Percentiles rank a stretch among this genome's conserved stretches.
Evolutionary conservation across 2,329 filamentous ascomycete genomes (phyloP).

Genomic region (Stachybotrys echinatus): DNA sequence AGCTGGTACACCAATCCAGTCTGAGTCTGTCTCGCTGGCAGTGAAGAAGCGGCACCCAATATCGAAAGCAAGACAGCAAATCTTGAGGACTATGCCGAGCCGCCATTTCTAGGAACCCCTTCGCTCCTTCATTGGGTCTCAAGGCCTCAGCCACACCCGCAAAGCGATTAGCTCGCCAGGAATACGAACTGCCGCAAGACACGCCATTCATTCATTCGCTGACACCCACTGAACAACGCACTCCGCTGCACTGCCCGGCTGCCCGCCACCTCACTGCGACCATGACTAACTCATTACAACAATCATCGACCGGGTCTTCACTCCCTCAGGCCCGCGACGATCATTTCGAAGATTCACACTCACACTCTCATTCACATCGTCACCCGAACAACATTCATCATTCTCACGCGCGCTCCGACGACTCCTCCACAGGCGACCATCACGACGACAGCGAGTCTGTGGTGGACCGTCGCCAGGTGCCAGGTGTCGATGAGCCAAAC

Average conservation of each 20-base stretch:
- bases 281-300: constrained; percentile 25
- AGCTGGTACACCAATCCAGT: no score
- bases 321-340: constrained; percentile 28
- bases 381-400: constrained; percentile 6
- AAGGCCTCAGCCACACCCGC: not conserved
- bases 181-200: constrained; percentile 3
- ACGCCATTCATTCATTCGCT: not conserved
- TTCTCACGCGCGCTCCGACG: constrained; percentile 11
- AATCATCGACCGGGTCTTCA: constrained; percentile 25
- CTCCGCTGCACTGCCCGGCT: no score
- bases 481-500: constrained; percentile 8
- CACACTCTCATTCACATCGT: constrained; percentile 18
- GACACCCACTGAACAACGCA: constrained; percentile 6
- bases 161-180: not conserved
- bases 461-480: constrained; percentile 8
- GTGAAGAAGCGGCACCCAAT: not conserved
- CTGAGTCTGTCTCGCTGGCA: no score
- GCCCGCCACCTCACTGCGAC: constrained; percentile 5
- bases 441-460: constrained; percentile 1
- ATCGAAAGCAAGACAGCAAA: not conserved
- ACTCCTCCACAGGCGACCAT: constrained; percentile 9
- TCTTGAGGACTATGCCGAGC: not conserved
- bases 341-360: constrained; percentile 13
- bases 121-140: not conserved
- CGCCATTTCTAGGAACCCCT: constrained; percentile 2